phyloP scores from a whole-genome alignment of 1,284 basidiomycete species.

The Leccinum ponderosum region DNA sequence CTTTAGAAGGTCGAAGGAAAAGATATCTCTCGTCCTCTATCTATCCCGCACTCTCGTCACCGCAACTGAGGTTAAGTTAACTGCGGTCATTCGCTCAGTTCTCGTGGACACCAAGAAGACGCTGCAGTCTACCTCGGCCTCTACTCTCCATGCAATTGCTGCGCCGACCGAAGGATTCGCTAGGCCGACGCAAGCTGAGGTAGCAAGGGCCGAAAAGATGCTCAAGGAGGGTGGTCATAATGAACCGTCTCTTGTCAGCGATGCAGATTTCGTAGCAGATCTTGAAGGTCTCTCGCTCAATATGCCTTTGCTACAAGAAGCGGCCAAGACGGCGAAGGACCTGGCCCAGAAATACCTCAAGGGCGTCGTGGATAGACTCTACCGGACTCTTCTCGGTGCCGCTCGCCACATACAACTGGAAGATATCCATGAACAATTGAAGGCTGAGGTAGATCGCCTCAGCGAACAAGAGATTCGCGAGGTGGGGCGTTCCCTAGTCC shows the following conservation, averaged over 20 bases:
- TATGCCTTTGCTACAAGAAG: slow-evolving; percentile 18
- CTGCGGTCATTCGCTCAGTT: slow-evolving; percentile 15
- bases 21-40: slow-evolving; percentile 20
- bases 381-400: slow-evolving; percentile 15
- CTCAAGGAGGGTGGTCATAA: slow-evolving; percentile 23
- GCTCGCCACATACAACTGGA: slow-evolving; percentile 26
- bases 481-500: slow-evolving; percentile 21
- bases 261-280: slow-evolving; percentile 33
- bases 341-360: slow-evolving; percentile 26
- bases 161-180: neutral
- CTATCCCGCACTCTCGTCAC: slow-evolving; percentile 17
- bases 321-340: slow-evolving; percentile 24
- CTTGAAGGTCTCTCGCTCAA: slow-evolving; percentile 21
- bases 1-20: slow-evolving; percentile 29
- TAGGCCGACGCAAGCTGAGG: slow-evolving; percentile 18
- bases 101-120: slow-evolving; percentile 15
- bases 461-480: slow-evolving; percentile 21
- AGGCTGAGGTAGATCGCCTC: slow-evolving; percentile 17
- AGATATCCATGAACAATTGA: slow-evolving; percentile 22
- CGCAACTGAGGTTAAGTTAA: slow-evolving; percentile 15
- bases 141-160: slow-evolving; percentile 16
- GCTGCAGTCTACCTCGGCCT: slow-evolving; percentile 13
- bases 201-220: slow-evolving; percentile 16
- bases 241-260: slow-evolving; percentile 19
- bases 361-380: slow-evolving; percentile 19